These are phyloP conservation scores for Olyra latifolia DNA, from an alignment of 176 grass and related monocot genomes.

Conservation along the genomic window DNA sequence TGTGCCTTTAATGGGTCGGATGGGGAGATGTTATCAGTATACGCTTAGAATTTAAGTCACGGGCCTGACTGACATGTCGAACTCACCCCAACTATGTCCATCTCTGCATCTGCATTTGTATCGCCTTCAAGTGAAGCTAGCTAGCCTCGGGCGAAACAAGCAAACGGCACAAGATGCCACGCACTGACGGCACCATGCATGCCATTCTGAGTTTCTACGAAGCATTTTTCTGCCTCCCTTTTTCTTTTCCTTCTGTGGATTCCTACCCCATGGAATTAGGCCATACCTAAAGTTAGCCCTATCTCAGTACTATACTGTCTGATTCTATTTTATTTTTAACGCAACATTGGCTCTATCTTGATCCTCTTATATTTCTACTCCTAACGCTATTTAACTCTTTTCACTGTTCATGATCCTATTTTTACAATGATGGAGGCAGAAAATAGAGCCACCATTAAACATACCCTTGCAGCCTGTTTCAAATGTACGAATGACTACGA, in stretches of 20 bases:
- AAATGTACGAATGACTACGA: too few species aligned
- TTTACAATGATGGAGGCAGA: too few species aligned
- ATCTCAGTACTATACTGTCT: too few species aligned
- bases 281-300: too few species aligned
- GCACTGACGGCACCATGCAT: background rate
- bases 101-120: too few species aligned
- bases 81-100: background rate
- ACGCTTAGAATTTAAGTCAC: constrained; percentile 61
- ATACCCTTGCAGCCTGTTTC: too few species aligned
- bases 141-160: constrained; percentile 1
- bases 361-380: too few species aligned
- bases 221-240: background rate
- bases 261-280: background rate
- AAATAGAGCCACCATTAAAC: too few species aligned
- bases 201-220: background rate
- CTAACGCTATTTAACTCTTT: too few species aligned
- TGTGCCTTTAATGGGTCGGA: constrained; percentile 44
- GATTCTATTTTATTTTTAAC: too few species aligned
- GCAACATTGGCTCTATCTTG: too few species aligned
- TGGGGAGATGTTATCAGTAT: constrained; percentile 53
- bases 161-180: background rate
- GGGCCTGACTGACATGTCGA: constrained; percentile 28
- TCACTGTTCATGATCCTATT: too few species aligned
- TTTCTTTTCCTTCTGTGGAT: background rate
- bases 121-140: constrained; percentile 15